Conservation (phyloP, 805 yeast genomes). For the Candida silvicultrix region DNA sequence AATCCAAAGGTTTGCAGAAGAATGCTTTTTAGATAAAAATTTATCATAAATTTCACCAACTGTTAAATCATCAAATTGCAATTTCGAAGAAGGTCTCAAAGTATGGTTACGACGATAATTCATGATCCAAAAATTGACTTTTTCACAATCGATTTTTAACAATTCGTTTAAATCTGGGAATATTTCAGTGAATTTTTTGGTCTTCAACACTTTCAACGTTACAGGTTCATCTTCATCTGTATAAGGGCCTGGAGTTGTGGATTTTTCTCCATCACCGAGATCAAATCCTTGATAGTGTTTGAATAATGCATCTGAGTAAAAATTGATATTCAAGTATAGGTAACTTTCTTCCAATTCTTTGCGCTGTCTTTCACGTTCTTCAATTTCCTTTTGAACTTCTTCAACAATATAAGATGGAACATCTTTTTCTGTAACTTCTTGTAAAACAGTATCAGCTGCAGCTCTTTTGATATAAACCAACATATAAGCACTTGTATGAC, state of each 20-base stretch:
- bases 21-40: constrained; percentile 38
- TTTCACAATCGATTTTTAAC: constrained; percentile 29
- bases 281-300: constrained; percentile 67
- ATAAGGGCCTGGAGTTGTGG: constrained; percentile 39
- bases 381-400: constrained; percentile 57
- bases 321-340: constrained; percentile 48
- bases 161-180: constrained; percentile 41
- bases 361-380: constrained; percentile 44
- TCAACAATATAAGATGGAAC: constrained; percentile 65
- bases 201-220: constrained; percentile 47
- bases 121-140: constrained; percentile 58
- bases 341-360: constrained; percentile 71
- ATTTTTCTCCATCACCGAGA: constrained; percentile 54
- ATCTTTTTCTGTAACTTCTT: constrained; percentile 45
- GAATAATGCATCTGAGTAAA: constrained; percentile 51
- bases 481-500: constrained; percentile 96
- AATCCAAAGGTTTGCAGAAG: constrained; percentile 53
- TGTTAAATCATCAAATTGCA: constrained; percentile 30
- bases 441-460: constrained; percentile 50
- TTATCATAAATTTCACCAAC: constrained; percentile 47
- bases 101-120: constrained; percentile 68
- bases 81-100: constrained; percentile 47
- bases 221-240: constrained; percentile 41
- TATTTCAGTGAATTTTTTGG: constrained; percentile 45
- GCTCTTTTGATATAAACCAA: constrained; percentile 79